Base-by-base conservation (phyloP, 352 stramenopile species). In the Phytophthora brassicae region DNA sequence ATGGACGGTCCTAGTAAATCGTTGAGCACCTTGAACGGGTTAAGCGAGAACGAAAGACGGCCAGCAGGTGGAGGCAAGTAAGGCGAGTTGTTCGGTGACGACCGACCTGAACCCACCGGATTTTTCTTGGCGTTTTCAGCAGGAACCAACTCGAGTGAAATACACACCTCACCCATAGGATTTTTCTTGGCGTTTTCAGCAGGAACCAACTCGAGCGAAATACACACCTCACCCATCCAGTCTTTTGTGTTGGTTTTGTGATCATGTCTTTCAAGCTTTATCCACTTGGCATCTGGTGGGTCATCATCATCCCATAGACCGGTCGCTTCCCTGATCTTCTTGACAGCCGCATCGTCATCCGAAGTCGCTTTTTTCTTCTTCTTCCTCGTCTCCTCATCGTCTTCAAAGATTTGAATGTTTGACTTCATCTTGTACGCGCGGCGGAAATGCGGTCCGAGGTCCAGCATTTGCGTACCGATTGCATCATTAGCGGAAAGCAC, bases 401-500 rank as follows among this genome's bases (percentile, higher is more conserved):
- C 86, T 56, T 92, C 75, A 47, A 92, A 97, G 38, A 94, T 74
- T 61, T 95, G 90, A 3, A 97, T 53, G 22, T 63, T 70, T 7
- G 74, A 71, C 57, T 93, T 92, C 13, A 67, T 54, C 70, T 93
- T 92, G 74, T 95, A 95, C 17, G 79, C 89, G 28, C 76, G 78
- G 22, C 88, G 79, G 67, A 96, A 94, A 47, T 77, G 77, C 4
- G 60, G 44, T n/a, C 74, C 71, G 6, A 97, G 66, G 35, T 96
- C 81, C 42, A 97, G 52, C 56, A 90, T 88, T 46, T 84, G 72
- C 66, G 97, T 89, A 13, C 86, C 93, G 69, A 97, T 96, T 50
- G 88, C 84, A 67, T 98, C 93, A 66, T 95, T 97, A 24, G 86
- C 91, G 13, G 94, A 95, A 26, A 98, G 76, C 24, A 98, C 72